Evolutionary conservation across 345 rosid genomes (phyloP).

Genomic region (Ceriops tagal): DNA sequence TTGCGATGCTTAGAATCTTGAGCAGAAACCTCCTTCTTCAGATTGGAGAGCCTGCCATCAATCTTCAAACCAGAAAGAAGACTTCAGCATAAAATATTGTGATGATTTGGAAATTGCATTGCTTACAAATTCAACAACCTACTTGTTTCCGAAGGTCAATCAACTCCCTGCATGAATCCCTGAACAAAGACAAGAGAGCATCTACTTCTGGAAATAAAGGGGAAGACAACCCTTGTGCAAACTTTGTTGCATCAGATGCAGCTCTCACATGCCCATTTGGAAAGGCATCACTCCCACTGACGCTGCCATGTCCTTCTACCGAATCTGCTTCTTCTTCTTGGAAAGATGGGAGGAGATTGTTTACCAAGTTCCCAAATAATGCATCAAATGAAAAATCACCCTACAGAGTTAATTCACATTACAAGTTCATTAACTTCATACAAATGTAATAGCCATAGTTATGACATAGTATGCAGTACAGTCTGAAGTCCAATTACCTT

Average conservation of each 20-base stretch:
- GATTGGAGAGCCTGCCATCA: conserved; percentile 79
- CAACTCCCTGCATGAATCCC: conserved; percentile 86
- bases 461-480: not conserved
- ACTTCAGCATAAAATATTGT: conserved; percentile 11
- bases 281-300: conserved; percentile 54
- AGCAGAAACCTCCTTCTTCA: conserved; percentile 85
- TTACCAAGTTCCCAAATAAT: conserved; percentile 85
- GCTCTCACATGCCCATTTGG: conserved; percentile 65
- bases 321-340: conserved; percentile 77
- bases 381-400: conserved; percentile 99
- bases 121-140: conserved; percentile 7
- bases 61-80: conserved; percentile 47
- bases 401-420: conserved; percentile 33
- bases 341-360: conserved; percentile 74
- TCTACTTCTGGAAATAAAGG: conserved; percentile 97
- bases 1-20: conserved; percentile 94
- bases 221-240: conserved; percentile 47
- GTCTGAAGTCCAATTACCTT: conserved; percentile 48
- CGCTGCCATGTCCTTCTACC: conserved; percentile 55
- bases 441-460: not conserved
- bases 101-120: conserved; percentile 1
- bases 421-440: not conserved
- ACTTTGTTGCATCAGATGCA: conserved; percentile 52
- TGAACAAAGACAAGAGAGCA: conserved; percentile 72
- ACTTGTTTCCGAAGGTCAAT: conserved; percentile 91